Base-by-base conservation (phyloP, 2,329 filamentous ascomycete genomes). In the Bipolaris sorokiniana region DNA sequence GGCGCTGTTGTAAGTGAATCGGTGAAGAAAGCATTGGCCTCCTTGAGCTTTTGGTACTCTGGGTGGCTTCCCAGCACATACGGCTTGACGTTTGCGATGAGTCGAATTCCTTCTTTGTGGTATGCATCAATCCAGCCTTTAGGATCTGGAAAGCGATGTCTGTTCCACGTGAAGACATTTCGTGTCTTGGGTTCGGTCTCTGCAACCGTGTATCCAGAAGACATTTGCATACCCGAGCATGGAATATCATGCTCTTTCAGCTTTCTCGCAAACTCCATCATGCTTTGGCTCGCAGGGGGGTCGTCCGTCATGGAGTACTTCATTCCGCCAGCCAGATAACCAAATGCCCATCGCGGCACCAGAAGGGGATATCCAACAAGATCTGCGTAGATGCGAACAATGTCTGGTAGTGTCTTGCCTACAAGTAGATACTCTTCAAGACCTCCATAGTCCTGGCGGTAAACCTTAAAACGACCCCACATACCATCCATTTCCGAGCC, bases 401-500 rank as follows among this genome's bases (percentile, higher is more conserved):
- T 83, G 1, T 90, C 88, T 57, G 84, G 82, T 3, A 90, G 76
- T 0, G 86, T 90, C 64, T 82, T 82, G 11, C 88, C 89, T 1
- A 90, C 81, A 46, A 91, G 84, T 20, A 87, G 78, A 63, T 90
- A 91, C 75, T 90, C 84, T 68, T 91, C 89, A 0, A 91, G 78
- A 0, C 89, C 89, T 20, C 89, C 89, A 61, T 88, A 84, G 58
- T 89, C 87, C 73, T 91, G 89, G 7, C 88, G 83, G 66, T 90
- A 90, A 18, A 90, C 87, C 71, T 91, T 91, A 82, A 86, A 91
- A 55, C 84, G 84, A 0, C 89, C 89, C 88, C 88, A 91, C 76
- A 91, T 83, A 26, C 89, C 88, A 67, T 92, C 89, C 75, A 91
- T 88, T 72, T 91, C 89, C 1, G 86, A 85, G 2, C 89, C 89